Percentiles rank a stretch among this genome's conserved stretches.
Evolutionary conservation across 345 rosid species (phyloP).

Genomic region (Linum trigynum): DNA sequence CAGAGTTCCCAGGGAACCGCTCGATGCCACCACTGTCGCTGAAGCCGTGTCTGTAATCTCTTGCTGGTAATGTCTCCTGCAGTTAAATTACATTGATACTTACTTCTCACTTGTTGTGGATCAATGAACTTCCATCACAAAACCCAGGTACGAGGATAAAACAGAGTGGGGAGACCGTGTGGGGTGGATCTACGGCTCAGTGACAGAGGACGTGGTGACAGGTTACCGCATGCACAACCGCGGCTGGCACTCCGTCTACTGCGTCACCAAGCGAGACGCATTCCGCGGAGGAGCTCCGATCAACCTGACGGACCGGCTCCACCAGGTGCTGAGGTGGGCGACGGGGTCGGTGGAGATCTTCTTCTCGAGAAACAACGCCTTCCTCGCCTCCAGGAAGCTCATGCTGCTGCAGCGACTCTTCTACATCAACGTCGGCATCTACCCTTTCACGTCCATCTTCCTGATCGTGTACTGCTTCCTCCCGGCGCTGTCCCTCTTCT

Average conservation of each 20-base stretch:
- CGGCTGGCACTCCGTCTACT: conserved; percentile 91
- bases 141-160: conserved; percentile 76
- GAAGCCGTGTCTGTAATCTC: conserved; percentile 91
- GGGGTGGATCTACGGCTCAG: conserved; percentile 96
- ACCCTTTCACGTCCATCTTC: conserved; percentile 85
- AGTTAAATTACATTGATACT: neutral
- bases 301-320: conserved; percentile 87
- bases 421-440: conserved; percentile 83
- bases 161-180: conserved; percentile 97
- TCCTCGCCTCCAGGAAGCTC: conserved; percentile 53
- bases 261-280: conserved; percentile 78
- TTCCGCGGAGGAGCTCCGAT: conserved; percentile 92
- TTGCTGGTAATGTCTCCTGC: conserved; percentile 50
- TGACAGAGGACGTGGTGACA: conserved; percentile 95
- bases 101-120: neutral
- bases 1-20: conserved; percentile 71
- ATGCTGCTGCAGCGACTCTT: conserved; percentile 76
- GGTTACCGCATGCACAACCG: conserved; percentile 98
- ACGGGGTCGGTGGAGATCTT: conserved; percentile 94
- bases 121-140: neutral
- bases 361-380: conserved; percentile 88
- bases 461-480: conserved; percentile 86
- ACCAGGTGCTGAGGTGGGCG: conserved; percentile 94
- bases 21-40: conserved; percentile 78
- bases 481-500: conserved; percentile 88